Conservation (phyloP, 1,139 yeast species). For the Saccharomyces hybrid region DNA sequence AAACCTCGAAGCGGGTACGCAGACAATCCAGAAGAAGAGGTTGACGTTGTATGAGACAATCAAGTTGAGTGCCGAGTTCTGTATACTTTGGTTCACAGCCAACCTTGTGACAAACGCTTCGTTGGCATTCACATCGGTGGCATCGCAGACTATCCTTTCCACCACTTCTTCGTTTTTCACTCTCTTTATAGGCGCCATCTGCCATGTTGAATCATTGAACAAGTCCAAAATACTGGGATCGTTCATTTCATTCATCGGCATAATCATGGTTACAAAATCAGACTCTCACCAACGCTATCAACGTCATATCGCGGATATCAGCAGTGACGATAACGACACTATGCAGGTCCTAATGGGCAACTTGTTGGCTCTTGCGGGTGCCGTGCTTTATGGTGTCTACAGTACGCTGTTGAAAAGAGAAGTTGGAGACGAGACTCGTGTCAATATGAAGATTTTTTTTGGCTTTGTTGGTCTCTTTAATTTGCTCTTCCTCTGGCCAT, state of each 20-base stretch:
- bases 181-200: conserved; percentile 62
- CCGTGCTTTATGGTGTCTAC: conserved; percentile 77
- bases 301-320: conserved; percentile 1
- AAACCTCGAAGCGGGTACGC: conserved; percentile 12
- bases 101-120: conserved; percentile 82
- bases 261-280: conserved; percentile 61
- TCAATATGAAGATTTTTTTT: conserved; percentile 78
- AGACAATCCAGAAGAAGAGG: conserved; percentile 6
- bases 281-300: conserved; percentile 32
- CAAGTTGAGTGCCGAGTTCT: conserved; percentile 64
- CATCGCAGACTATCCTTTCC: conserved; percentile 82
- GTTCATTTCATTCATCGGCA: conserved; percentile 64
- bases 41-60: conserved; percentile 41
- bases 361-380: conserved; percentile 71
- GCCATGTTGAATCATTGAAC: conserved; percentile 61
- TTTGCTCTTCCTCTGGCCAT: conserved; percentile 67
- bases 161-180: conserved; percentile 90
- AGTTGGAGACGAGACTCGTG: conserved; percentile 59
- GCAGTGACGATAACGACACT: conserved; percentile 24
- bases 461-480: conserved; percentile 89
- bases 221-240: conserved; percentile 58
- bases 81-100: conserved; percentile 80
- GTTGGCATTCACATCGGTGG: conserved; percentile 76
- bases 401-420: conserved; percentile 69
- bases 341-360: conserved; percentile 59